A percentile compares a stretch with the other conserved stretches of the same genome.
Evolutionary conservation across 2,329 filamentous ascomycete genomes (phyloP).

Genomic region (Alternaria arborescens): DNA sequence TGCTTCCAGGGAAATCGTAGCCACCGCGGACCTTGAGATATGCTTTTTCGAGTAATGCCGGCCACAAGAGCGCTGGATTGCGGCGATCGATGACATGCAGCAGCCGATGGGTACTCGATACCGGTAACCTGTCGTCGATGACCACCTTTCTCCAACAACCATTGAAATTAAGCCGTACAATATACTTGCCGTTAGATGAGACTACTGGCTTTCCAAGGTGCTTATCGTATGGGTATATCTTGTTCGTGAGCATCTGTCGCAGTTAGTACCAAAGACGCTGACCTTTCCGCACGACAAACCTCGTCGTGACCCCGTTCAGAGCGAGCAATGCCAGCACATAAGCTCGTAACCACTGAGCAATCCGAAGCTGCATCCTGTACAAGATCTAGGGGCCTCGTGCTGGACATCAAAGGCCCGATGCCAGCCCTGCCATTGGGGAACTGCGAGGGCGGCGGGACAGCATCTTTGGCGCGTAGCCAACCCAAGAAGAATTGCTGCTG

Average conservation of each 20-base stretch:
- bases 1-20: conserved; percentile 97
- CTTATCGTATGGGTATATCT: conserved; percentile 79
- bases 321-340: conserved; percentile 81
- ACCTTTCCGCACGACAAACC: conserved; percentile 56
- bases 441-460: conserved; percentile 62
- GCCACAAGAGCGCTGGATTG: conserved; percentile 86
- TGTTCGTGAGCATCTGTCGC: conserved; percentile 71
- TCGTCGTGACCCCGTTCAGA: conserved; percentile 73
- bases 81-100: conserved; percentile 88
- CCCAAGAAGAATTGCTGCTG: conserved; percentile 80
- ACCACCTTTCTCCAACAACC: conserved; percentile 87
- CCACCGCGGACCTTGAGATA: conserved; percentile 95
- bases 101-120: conserved; percentile 75
- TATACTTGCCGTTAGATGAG: conserved; percentile 86
- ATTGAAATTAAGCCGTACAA: conserved; percentile 94
- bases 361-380: conserved; percentile 96
- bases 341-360: conserved; percentile 94
- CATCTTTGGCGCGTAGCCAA: conserved; percentile 80
- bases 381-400: conserved; percentile 73
- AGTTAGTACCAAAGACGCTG: conserved; percentile 14
- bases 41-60: conserved; percentile 91
- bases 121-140: conserved; percentile 87
- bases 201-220: conserved; percentile 63
- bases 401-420: conserved; percentile 64
- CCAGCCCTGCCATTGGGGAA: conserved; percentile 38